Conservation (phyloP, 2,329 filamentous ascomycete species). For the Apiospora koreana region DNA sequence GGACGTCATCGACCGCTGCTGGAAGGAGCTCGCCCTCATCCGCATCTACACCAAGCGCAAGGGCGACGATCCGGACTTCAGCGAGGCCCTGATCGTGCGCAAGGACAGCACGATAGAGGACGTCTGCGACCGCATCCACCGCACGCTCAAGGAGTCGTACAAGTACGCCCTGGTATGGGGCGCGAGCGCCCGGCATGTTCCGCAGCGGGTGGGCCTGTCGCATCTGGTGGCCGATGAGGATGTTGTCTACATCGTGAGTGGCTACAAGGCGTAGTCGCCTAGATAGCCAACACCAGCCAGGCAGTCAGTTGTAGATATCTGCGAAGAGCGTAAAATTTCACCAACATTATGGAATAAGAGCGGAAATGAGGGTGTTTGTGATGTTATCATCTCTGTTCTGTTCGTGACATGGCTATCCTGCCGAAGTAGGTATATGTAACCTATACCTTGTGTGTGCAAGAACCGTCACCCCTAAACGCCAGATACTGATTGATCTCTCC, state of each 20-base stretch:
- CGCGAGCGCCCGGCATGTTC: slow-evolving; percentile 90
- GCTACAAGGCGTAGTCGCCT: slow-evolving; percentile 55
- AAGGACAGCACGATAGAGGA: slow-evolving; percentile 89
- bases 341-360: neutral
- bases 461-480: slow-evolving; percentile 4
- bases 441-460: neutral
- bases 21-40: slow-evolving; percentile 89
- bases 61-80: slow-evolving; percentile 85
- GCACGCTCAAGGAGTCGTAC: slow-evolving; percentile 95
- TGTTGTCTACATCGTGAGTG: slow-evolving; percentile 68
- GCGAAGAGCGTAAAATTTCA: neutral
- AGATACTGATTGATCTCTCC: neutral
- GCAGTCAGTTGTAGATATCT: neutral
- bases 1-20: slow-evolving; percentile 93
- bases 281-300: no score
- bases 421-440: slow-evolving; percentile 3
- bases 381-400: slow-evolving; percentile 2
- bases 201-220: slow-evolving; percentile 84
- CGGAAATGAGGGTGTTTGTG: neutral
- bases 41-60: slow-evolving; percentile 97
- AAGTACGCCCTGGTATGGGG: slow-evolving; percentile 99
- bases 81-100: slow-evolving; percentile 89
- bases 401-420: slow-evolving; percentile 1
- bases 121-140: slow-evolving; percentile 93
- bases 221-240: slow-evolving; percentile 76